Percentiles rank a stretch among this genome's conserved stretches.
phyloP scores from a whole-genome alignment of 495 filamentous ascomycete species.

The Astrothelium macrocarpum region DNA sequence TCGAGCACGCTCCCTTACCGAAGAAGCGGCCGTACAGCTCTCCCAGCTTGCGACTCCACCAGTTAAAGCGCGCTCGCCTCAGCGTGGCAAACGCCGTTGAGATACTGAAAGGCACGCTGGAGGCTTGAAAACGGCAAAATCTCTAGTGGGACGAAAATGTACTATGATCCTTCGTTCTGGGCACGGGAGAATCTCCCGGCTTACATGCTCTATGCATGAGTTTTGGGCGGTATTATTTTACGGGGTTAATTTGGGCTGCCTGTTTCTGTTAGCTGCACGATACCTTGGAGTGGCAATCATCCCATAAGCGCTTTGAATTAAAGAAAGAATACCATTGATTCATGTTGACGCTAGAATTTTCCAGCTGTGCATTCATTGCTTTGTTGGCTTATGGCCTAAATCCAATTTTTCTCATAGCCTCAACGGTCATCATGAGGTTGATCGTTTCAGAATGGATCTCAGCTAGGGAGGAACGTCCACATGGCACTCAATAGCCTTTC shows the following conservation, averaged over 20 bases:
- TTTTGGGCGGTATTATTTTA: too few relatives aligned
- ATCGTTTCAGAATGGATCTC: neutral
- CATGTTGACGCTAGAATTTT: neutral
- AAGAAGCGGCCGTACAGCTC: neutral
- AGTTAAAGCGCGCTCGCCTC: neutral
- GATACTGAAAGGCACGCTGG: neutral
- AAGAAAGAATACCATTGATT: neutral
- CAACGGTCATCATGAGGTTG: neutral
- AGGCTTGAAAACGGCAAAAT: neutral
- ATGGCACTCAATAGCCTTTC: neutral
- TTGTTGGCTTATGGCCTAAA: neutral
- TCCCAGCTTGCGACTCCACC: neutral
- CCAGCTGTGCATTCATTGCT: neutral
- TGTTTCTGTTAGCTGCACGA: neutral
- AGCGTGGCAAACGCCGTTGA: neutral
- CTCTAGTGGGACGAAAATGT: neutral
- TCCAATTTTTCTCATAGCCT: neutral
- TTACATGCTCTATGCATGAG: too few relatives aligned
- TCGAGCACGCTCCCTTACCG: neutral
- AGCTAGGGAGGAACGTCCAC: neutral
- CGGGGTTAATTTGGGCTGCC: neutral
- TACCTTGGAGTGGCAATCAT: conserved; percentile 3
- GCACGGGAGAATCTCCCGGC: neutral
- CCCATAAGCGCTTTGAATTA: neutral
- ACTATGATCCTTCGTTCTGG: neutral